Evolutionary conservation across 805 yeast species (phyloP), one percentile per base, ranked within the genome.

Genomic region (Geotrichum ghanense): DNA sequence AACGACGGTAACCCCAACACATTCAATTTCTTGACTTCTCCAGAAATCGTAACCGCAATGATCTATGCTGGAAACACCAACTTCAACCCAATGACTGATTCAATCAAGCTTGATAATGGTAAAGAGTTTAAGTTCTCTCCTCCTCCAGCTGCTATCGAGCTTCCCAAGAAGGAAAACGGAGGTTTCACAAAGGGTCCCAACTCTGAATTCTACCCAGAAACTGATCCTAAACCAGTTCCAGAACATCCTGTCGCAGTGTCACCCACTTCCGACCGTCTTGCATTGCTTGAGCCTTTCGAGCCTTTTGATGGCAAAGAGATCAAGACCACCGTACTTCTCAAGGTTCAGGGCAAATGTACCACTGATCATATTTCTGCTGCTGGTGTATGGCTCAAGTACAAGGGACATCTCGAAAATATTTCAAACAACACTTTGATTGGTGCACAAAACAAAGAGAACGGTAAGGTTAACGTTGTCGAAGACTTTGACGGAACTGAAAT

Each of bases 341-440:
- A 90, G 69, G 97, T 92, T 42, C 90, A 87, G 68, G 98, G 98
- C 53, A 90, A 90, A 68, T 92, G 97, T 74, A 90, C 98, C 39
- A 90, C 98, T 34, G 98, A 90, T 65, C 98, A 90, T 64, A 92
- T 90, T 56, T 88, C 97, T 22, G 97, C 97, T 45, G 98, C 98
- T 42, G 98, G 98, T 61, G 94, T 82, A 14, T 90, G 98, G 98
- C 76, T 90, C 68, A 92, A 92, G 72, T 90, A 92, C 72, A 92
- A 92, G 71, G 98, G 98, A 39, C 98, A 90, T 63, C 74, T 90
- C 60, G 96, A 90, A 63, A 90, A 90, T 69, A 92, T 90, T 56
- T 84, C 96, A 7, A 76, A 92, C 70, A 90, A 90, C 71, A 92
- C 97, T 10, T 73, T 90, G 60, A 90, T 90, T 58, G 97, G 98